Conservation (phyloP, 2,329 filamentous ascomycete species). For the Colletotrichum lini region DNA sequence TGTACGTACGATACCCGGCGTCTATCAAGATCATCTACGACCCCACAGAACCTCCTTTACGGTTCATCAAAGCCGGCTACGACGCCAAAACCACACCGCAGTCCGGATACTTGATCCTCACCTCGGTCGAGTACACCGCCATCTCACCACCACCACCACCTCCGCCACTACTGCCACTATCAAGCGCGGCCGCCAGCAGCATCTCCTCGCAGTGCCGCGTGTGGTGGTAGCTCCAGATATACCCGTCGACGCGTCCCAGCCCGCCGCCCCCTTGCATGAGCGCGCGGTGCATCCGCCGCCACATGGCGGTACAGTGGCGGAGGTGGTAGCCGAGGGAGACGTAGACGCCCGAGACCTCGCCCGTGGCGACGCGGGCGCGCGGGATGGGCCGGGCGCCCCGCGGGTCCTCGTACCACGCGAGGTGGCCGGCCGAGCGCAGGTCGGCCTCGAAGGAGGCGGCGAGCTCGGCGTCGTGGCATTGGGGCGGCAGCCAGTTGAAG, state of each 20-base stretch:
- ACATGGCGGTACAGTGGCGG: slow-evolving; percentile 39
- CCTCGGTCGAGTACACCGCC: slow-evolving; percentile 28
- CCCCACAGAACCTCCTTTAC: too few species aligned
- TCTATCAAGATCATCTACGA: background rate
- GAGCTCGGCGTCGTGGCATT: slow-evolving; percentile 36
- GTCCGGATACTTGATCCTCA: slow-evolving; percentile 39
- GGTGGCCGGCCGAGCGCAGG: slow-evolving; percentile 3
- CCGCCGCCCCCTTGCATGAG: slow-evolving; percentile 30
- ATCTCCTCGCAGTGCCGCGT: slow-evolving; percentile 38
- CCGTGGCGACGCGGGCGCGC: slow-evolving; percentile 22
- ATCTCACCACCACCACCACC: too few species aligned
- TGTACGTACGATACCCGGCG: background rate
- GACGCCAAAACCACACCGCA: slow-evolving; percentile 23
- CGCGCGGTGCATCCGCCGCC: slow-evolving; percentile 37
- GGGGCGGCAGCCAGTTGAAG: slow-evolving; percentile 40
- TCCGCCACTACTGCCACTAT: slow-evolving; percentile 2
- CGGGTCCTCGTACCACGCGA: slow-evolving; percentile 31
- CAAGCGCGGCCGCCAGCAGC: slow-evolving; percentile 8
- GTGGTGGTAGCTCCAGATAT: slow-evolving; percentile 40
- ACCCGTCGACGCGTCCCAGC: slow-evolving; percentile 28
- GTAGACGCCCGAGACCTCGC: slow-evolving; percentile 25
- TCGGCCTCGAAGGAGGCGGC: slow-evolving; percentile 23
- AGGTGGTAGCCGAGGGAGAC: slow-evolving; percentile 34
- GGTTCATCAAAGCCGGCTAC: background rate
- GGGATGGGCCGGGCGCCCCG: slow-evolving; percentile 7